Evolutionary conservation across 1,139 yeast genomes (phyloP), one percentile per base, ranked within the genome.

Genomic region (Debaryomycetaceae sp.): DNA sequence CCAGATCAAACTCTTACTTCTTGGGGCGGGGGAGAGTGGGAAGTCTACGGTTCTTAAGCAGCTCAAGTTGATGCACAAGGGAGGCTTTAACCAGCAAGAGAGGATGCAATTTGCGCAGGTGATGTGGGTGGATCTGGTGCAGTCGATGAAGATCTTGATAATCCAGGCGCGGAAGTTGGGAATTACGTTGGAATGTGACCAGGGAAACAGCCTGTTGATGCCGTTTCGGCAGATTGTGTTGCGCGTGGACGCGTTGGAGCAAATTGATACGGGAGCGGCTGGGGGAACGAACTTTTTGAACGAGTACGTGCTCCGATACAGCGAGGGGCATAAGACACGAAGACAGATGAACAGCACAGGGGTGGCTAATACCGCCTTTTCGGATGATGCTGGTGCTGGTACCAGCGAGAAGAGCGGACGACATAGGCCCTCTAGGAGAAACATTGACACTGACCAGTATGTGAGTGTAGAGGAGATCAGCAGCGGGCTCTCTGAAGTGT

Each of bases 11-110:
- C 68, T 91, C 43, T 63, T 91, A 36, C 65, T 89, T 15, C 65
- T 89, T 22, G 98, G 98, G 18, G 91, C 98, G 0, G 98, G 98
- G 6, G 99, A 92, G 62, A 82, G 92, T 41, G 98, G 99, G 6
- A 92, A 92, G 59, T 87, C 96, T 3, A 92, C 99, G 0, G 95
- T 92, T n/a, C 67, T 92, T 46, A 94, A 92, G 60, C 98, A 94
- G 59, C 78, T 92, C 79, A 79, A 86, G 52, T 68, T 92, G 26
- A 62, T 89, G 38, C 98, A 92, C 60, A 87, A 88, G 47, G 84
- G 87, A 22, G 95, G 96, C 5, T 92, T 91, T 63, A 73, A 84
- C 1, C 78, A 77, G 34, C 86, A 81, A 49, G 98, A 94, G 59
- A 70, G 96, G 39, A 60, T 72, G 35, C 94, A 87, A 56, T 94